phyloP scores from a whole-genome alignment of 805 yeast genomes.

The Ogataea saltuana region DNA sequence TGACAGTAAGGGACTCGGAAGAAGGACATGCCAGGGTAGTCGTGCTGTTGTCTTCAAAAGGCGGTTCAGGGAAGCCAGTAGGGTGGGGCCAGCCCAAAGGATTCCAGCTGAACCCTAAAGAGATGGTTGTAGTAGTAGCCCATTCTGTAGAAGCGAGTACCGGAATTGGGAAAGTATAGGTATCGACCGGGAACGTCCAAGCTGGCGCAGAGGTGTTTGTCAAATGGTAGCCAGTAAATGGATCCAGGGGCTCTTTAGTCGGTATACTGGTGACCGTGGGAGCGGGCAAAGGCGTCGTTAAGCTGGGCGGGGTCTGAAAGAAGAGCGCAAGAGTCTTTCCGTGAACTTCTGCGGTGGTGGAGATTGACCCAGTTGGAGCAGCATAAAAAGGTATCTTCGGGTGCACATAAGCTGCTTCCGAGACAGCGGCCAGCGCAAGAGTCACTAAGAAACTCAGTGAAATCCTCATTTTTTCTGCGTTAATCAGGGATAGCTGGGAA shows the following conservation, averaged over 20 bases:
- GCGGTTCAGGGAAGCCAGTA: not conserved
- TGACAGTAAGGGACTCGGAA: not conserved
- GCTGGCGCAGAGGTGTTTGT: not conserved
- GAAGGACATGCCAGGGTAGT: not conserved
- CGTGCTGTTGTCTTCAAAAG: not conserved
- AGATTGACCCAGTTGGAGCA: not conserved
- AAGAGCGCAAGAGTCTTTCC: slow-evolving; percentile 1
- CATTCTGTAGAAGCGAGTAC: not conserved
- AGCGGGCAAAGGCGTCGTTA: not conserved
- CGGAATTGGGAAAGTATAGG: not conserved
- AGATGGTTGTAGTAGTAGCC: not conserved
- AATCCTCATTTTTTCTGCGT: too few relatives aligned
- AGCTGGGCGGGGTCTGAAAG: not conserved
- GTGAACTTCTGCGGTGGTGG: not conserved
- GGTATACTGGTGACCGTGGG: not conserved
- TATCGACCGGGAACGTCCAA: not conserved
- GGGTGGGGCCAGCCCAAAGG: slow-evolving; percentile 3
- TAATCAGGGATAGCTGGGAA: too few relatives aligned
- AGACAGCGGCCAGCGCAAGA: too few relatives aligned
- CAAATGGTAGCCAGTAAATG: not conserved
- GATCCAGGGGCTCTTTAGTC: not conserved
- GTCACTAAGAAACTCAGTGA: too few relatives aligned
- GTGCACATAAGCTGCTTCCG: too few relatives aligned
- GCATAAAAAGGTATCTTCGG: too few relatives aligned
- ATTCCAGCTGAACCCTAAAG: not conserved